phyloP scores from a whole-genome alignment of 495 filamentous ascomycete species.

The Annulohypoxylon nitens region DNA sequence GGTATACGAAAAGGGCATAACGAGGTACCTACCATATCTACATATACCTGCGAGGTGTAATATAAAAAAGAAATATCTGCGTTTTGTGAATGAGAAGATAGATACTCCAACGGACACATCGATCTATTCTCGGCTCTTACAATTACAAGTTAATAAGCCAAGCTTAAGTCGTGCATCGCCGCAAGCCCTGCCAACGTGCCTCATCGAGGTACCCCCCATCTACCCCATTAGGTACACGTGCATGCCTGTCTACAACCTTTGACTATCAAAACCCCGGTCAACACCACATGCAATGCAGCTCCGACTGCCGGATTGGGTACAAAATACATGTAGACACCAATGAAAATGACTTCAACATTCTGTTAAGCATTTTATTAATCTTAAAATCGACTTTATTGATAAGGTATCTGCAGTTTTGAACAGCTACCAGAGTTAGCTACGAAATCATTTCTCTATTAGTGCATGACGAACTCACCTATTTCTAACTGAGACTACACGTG shows the following conservation, averaged over 20 bases:
- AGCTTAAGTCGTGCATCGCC: conserved; percentile 14
- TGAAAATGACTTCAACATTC: conserved; percentile 32
- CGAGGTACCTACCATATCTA: conserved; percentile 4
- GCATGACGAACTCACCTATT: background rate
- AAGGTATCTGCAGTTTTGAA: conserved; percentile 23
- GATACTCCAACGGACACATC: background rate
- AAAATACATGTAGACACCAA: conserved; percentile 25
- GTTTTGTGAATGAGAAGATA: background rate
- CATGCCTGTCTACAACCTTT: conserved; percentile 20
- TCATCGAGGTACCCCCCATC: conserved; percentile 26
- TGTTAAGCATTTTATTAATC: conserved; percentile 15
- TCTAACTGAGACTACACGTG: conserved; percentile 4
- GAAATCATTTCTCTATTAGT: conserved; percentile 31
- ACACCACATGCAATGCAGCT: conserved; percentile 37
- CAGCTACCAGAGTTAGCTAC: background rate
- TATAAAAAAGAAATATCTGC: background rate
- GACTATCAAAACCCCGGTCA: conserved; percentile 30
- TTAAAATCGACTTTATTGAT: conserved; percentile 40
- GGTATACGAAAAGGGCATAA: background rate
- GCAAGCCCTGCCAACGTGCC: conserved; percentile 4
- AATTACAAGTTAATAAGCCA: background rate
- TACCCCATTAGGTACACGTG: conserved; percentile 43
- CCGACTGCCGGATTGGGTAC: conserved; percentile 41
- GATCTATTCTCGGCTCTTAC: background rate
- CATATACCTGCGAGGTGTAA: background rate